These are phyloP conservation scores for Malus hybrid DNA, from an alignment of 331 rosid genomes.

Conservation along the genomic window DNA sequence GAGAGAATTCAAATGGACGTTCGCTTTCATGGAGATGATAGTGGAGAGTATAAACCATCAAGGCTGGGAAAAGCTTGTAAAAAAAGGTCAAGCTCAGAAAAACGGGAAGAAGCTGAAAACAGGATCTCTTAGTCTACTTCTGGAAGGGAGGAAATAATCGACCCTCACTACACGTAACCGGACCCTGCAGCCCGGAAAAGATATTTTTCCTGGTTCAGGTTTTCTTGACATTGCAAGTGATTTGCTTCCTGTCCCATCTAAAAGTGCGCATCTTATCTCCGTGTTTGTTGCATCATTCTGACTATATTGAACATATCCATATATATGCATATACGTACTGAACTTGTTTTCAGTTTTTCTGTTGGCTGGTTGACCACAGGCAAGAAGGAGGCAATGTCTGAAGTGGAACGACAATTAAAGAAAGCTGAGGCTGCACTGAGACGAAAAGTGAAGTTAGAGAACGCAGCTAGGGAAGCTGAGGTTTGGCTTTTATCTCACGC, in stretches of 20 bases:
- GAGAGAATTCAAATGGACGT: background rate
- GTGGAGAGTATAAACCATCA: conserved; percentile 3
- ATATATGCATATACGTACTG: background rate
- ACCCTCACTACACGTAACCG: conserved; percentile 28
- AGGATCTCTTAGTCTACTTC: conserved; percentile 20
- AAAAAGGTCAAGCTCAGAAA: conserved; percentile 24
- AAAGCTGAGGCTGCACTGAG: conserved; percentile 21
- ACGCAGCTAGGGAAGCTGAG: conserved; percentile 17
- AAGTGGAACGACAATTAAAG: conserved; percentile 16
- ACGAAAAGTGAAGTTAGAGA: conserved; percentile 8
- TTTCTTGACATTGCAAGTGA: conserved; percentile 17
- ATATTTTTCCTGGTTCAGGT: conserved; percentile 20
- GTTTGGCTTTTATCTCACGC: conserved; percentile 9
- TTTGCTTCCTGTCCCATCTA: conserved; percentile 14
- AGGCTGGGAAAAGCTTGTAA: conserved; percentile 19
- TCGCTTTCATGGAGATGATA: background rate
- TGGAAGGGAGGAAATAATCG: conserved; percentile 13
- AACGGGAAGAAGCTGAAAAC: conserved; percentile 35
- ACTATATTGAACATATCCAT: background rate
- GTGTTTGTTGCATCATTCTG: background rate
- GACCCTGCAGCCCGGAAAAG: conserved; percentile 33
- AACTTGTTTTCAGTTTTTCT: conserved; percentile 6
- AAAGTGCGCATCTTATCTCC: conserved; percentile 16
- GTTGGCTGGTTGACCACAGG: conserved; percentile 11
- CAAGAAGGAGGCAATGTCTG: conserved; percentile 6